Conservation (phyloP, 1,284 basidiomycete genomes). For the Apiotrichum akiyoshidainum region DNA sequence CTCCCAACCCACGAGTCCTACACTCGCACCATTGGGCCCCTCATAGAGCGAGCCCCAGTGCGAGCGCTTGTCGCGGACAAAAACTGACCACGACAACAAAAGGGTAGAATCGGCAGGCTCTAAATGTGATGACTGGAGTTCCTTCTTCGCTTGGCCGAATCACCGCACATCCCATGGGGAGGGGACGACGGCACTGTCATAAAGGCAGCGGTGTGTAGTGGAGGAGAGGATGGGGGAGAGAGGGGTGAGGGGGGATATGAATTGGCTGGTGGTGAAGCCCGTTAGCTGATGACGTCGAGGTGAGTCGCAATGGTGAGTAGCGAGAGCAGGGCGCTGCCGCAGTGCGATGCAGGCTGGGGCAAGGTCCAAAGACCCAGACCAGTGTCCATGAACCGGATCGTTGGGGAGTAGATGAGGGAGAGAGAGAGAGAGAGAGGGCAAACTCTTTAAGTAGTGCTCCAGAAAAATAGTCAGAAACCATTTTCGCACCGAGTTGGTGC, state of each 20-base stretch:
- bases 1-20: background rate
- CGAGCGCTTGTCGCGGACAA: background rate
- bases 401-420: background rate
- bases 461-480: background rate
- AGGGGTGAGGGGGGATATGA: background rate
- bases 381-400: too few species aligned
- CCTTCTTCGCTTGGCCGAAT: constrained; percentile 6
- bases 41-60: background rate
- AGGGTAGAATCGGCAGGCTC: constrained; percentile 2
- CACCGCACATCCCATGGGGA: constrained; percentile 2
- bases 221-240: too few species aligned
- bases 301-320: too few species aligned
- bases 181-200: constrained; percentile 4
- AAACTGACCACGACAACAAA: background rate
- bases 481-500: background rate
- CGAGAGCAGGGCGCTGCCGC: too few species aligned
- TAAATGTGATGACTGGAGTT: background rate
- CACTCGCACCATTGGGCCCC: background rate
- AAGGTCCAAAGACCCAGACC: too few species aligned
- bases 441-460: background rate
- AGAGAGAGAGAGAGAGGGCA: background rate
- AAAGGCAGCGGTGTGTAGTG: background rate
- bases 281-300: background rate
- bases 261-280: background rate
- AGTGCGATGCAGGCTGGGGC: too few species aligned